A percentile compares a stretch with the other conserved stretches of the same genome.
These are phyloP conservation scores for Globisporangium megalacanthum DNA, from an alignment of 352 stramenopile species.

Conservation along the genomic window DNA sequence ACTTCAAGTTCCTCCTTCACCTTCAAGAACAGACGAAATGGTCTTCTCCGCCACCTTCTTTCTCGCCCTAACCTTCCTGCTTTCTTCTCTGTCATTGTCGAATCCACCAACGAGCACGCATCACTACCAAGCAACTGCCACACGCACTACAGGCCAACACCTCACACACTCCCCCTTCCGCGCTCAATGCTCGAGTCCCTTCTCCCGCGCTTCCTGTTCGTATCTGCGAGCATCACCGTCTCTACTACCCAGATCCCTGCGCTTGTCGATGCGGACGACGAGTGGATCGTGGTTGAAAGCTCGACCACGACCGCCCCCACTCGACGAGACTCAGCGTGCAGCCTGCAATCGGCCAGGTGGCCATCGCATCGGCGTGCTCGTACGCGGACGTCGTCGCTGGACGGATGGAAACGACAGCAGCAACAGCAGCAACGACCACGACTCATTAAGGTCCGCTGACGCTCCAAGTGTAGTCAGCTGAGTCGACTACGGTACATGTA, in stretches of 20 bases:
- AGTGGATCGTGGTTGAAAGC: slow-evolving; percentile 10
- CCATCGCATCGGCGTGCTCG: slow-evolving; percentile 5
- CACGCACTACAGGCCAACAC: background rate
- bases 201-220: slow-evolving; percentile 7
- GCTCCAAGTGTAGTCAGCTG: too few relatives aligned
- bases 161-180: background rate
- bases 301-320: background rate
- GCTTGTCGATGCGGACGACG: slow-evolving; percentile 1
- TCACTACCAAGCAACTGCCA: too few relatives aligned
- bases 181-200: slow-evolving; percentile 8
- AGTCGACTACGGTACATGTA: too few relatives aligned
- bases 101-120: background rate
- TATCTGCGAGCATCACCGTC: background rate
- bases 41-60: background rate
- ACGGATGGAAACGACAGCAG: background rate
- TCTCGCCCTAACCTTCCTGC: background rate
- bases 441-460: too few relatives aligned
- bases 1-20: background rate
- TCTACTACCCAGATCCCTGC: too few relatives aligned
- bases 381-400: slow-evolving; percentile 30
- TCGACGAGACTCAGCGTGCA: too few relatives aligned
- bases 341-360: background rate
- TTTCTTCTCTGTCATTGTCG: background rate
- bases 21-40: background rate
- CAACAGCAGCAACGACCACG: too few relatives aligned